These are phyloP conservation scores for Sicyos baderoa DNA, from an alignment of 306 rosid genomes.

Conservation along the genomic window DNA sequence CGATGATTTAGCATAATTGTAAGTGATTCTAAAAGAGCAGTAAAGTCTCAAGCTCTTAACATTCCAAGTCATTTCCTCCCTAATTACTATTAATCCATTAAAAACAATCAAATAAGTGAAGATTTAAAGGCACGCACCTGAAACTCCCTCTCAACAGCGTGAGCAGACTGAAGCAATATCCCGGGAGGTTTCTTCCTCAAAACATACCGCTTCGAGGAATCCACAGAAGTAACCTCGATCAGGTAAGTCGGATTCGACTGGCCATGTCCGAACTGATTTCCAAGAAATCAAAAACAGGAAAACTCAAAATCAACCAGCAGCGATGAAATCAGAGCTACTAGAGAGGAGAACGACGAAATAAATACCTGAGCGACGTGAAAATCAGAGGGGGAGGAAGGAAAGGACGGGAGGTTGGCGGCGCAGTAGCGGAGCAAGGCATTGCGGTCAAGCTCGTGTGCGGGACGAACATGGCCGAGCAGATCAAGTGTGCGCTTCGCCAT, in stretches of 20 bases:
- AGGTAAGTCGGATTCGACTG: constrained; percentile 91
- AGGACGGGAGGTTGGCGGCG: constrained; percentile 55
- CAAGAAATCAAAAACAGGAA: constrained; percentile 16
- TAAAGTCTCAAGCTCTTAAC: too few species aligned
- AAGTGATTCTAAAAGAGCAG: too few species aligned
- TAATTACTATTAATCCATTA: too few species aligned
- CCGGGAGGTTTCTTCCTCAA: constrained; percentile 90
- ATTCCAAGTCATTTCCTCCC: too few species aligned
- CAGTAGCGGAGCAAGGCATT: constrained; percentile 50
- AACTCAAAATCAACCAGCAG: not conserved
- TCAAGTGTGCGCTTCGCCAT: constrained; percentile 41
- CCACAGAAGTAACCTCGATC: constrained; percentile 44
- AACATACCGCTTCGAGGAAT: constrained; percentile 56
- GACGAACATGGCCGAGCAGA: constrained; percentile 27
- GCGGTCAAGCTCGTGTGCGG: constrained; percentile 39
- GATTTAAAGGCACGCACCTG: constrained; percentile 33
- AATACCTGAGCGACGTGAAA: constrained; percentile 67
- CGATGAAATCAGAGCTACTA: constrained; percentile 2
- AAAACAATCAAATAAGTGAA: too few species aligned
- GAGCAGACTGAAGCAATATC: constrained; percentile 70
- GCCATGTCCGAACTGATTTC: constrained; percentile 74
- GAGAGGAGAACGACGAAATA: not conserved
- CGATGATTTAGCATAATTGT: too few species aligned
- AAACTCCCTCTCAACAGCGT: constrained; percentile 92
- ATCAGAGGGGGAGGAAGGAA: constrained; percentile 49